Base-by-base conservation (phyloP, 306 rosid species). In the Neltuma alba region DNA sequence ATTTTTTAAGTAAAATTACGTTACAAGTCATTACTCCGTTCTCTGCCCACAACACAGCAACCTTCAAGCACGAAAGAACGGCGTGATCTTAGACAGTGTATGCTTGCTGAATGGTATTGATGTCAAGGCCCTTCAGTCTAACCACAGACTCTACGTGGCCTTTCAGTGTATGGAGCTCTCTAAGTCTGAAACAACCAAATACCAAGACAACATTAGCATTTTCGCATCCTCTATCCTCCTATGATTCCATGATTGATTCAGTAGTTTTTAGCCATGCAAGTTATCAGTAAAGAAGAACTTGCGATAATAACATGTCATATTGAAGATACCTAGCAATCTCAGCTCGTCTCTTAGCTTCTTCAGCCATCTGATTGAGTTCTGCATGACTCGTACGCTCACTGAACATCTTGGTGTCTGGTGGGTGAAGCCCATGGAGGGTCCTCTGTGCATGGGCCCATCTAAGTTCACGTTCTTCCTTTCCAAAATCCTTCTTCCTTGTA, bases 351-450 rank as follows among this genome's bases (percentile, higher is more conserved):
- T 84, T 94, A 40, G 97, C 98, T 55, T 89, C 98, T 83, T 93
- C 93, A 20, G 97, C 98, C 93, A 93, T 91, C 67, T 85, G 92
- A 81, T 91, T 88, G 45, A 91, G 89, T 76, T 93, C 94, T 7
- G 94, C 77, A 71, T 80, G 76, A 82, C 2, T 57, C 2, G 84
- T 57, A 18, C 89, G 92, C 34, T 89, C 98, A 0, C 76, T 20
- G 64, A 93, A 89, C 89, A 89, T 84, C 78, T 81, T 89, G 73
- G 87, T 27, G 34, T 93, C 94, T 0, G 96, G 98, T 28, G 98
- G 90, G 42, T 93, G 98, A 78, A 92, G 91, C 27, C 97, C 97
- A 25, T 92, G 97, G 65, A 92, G 95, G 41, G 97, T 92, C 76
- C 97, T 89, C 60, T 92, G 95, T 1, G 95, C 93, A 34, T 82